Percentiles rank a stretch among this genome's conserved stretches.
Evolutionary conservation across 371 early-diverging fungal genomes (phyloP).

Genomic region (Choanephora cucurbitarum): DNA sequence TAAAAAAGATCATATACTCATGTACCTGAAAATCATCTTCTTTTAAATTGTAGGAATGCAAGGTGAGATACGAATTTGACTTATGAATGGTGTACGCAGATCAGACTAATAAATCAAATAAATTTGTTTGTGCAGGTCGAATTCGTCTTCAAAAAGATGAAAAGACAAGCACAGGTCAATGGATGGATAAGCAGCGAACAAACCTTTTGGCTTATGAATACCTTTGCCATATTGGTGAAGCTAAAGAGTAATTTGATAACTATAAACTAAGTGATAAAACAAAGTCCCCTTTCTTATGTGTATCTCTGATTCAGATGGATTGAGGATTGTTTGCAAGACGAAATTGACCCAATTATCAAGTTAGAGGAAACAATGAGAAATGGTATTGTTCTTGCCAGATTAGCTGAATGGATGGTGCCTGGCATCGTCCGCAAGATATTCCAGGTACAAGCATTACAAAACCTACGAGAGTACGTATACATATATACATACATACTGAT

Average conservation of each 20-base stretch:
- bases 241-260: slow-evolving; percentile 90
- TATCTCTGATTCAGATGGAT: slow-evolving; percentile 83
- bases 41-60: slow-evolving; percentile 24
- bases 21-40: neutral
- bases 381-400: slow-evolving; percentile 92
- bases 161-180: slow-evolving; percentile 58
- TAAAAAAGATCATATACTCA: neutral
- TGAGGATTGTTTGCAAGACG: slow-evolving; percentile 85
- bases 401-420: slow-evolving; percentile 89
- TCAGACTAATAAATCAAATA: too few relatives aligned
- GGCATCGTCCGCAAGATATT: slow-evolving; percentile 86
- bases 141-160: slow-evolving; percentile 64
- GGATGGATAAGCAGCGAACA: slow-evolving; percentile 96
- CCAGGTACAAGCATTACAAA: slow-evolving; percentile 47
- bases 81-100: too few relatives aligned
- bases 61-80: slow-evolving; percentile 23
- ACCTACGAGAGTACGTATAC: neutral
- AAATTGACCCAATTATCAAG: slow-evolving; percentile 76
- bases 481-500: neutral
- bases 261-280: neutral
- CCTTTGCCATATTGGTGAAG: slow-evolving; percentile 98
- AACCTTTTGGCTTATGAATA: slow-evolving; percentile 98
- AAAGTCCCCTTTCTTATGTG: too few relatives aligned
- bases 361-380: slow-evolving; percentile 93
- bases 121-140: too few relatives aligned